A percentile compares a stretch with the other conserved stretches of the same genome.
Conservation (phyloP, 306 rosid species). For the Rosa rugosa region DNA sequence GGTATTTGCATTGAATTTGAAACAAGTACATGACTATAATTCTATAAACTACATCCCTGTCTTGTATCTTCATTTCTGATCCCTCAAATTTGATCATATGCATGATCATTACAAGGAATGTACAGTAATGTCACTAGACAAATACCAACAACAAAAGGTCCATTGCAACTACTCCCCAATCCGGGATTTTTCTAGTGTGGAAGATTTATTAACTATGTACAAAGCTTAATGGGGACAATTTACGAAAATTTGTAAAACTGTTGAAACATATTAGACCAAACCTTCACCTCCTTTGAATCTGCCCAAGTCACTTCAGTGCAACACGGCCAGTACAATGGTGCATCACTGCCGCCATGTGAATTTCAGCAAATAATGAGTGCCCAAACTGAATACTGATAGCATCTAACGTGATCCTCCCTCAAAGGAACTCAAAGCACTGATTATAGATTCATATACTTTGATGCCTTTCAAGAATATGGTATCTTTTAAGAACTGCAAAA, state of each 20-base stretch:
- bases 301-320: neutral
- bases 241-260: neutral
- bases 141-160: neutral
- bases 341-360: neutral
- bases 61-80: neutral
- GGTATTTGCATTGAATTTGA: neutral
- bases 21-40: neutral
- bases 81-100: neutral
- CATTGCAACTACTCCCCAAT: neutral
- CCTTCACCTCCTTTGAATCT: neutral
- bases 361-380: neutral
- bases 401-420: slow-evolving; percentile 36
- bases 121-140: neutral
- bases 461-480: slow-evolving; percentile 72
- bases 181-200: neutral
- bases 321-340: neutral
- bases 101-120: neutral
- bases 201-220: neutral
- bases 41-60: neutral
- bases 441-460: slow-evolving; percentile 76
- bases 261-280: neutral
- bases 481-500: slow-evolving; percentile 71
- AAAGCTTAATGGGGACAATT: neutral
- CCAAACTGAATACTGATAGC: neutral
- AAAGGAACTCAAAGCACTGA: slow-evolving; percentile 75